phyloP scores from a whole-genome alignment of 257 asterid species.

The Cruciata laevipes region DNA sequence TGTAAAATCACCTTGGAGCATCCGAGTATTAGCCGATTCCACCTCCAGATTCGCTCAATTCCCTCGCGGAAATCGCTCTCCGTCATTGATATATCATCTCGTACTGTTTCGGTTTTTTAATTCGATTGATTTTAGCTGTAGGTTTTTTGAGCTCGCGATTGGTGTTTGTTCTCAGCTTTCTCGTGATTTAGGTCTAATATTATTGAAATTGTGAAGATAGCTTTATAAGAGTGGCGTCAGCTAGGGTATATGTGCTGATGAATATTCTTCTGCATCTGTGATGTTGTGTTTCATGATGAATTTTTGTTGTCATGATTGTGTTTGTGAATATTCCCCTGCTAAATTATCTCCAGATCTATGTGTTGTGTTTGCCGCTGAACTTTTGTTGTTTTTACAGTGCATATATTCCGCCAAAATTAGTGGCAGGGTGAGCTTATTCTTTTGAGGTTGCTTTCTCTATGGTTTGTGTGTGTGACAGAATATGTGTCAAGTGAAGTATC shows the following conservation, averaged over 20 bases:
- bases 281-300: background rate
- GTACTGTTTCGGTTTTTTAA: constrained; percentile 21
- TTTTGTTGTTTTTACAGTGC: background rate
- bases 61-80: constrained; percentile 47
- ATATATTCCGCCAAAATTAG: background rate
- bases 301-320: background rate
- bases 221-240: background rate
- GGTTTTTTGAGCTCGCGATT: background rate
- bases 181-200: background rate
- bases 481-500: background rate
- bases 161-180: background rate
- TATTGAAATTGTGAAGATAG: background rate
- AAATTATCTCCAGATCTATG: background rate
- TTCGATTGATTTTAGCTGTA: background rate
- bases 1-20: constrained; percentile 85
- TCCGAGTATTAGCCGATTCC: constrained; percentile 90
- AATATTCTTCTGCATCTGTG: background rate
- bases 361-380: background rate
- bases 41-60: constrained; percentile 61
- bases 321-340: background rate
- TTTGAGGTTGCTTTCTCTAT: background rate
- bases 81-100: constrained; percentile 63
- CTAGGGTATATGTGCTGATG: background rate
- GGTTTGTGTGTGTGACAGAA: constrained; percentile 2
- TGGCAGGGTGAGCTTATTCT: background rate